phyloP scores from a whole-genome alignment of 352 stramenopile genomes.

The Phytophthora brassicae region DNA sequence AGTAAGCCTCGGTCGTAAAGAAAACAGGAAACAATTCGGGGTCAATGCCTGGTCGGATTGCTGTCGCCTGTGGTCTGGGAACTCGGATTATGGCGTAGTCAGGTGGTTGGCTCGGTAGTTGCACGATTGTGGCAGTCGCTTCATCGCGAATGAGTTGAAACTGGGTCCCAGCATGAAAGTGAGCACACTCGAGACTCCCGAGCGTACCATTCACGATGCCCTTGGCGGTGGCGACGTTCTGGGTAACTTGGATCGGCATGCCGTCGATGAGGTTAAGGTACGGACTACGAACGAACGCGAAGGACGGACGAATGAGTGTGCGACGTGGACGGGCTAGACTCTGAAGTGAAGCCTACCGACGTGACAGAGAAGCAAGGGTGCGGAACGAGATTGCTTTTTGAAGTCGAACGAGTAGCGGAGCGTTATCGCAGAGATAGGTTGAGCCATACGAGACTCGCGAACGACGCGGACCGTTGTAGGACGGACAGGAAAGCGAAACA shows the following conservation, averaged over 20 bases:
- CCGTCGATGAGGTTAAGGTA: slow-evolving; percentile 18
- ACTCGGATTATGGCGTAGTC: background rate
- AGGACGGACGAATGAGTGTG: too few relatives aligned
- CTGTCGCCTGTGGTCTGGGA: background rate
- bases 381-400: too few relatives aligned
- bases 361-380: too few relatives aligned
- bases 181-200: background rate
- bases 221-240: slow-evolving; percentile 6
- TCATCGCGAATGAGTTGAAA: slow-evolving; percentile 12
- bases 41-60: background rate
- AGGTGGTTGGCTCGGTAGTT: background rate
- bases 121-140: background rate
- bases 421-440: too few relatives aligned
- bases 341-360: too few relatives aligned
- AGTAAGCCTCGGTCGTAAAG: slow-evolving; percentile 1
- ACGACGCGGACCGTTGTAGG: too few relatives aligned
- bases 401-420: too few relatives aligned
- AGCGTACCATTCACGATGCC: background rate
- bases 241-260: slow-evolving; percentile 24
- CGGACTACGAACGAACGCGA: background rate
- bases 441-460: too few relatives aligned
- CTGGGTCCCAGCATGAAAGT: background rate
- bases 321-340: too few relatives aligned
- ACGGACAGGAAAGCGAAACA: too few relatives aligned
- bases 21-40: slow-evolving; percentile 4